Evolutionary conservation across 2,329 filamentous ascomycete species (phyloP), one percentile per base, ranked within the genome.

Genomic region (Colletotrichum orbiculare): DNA sequence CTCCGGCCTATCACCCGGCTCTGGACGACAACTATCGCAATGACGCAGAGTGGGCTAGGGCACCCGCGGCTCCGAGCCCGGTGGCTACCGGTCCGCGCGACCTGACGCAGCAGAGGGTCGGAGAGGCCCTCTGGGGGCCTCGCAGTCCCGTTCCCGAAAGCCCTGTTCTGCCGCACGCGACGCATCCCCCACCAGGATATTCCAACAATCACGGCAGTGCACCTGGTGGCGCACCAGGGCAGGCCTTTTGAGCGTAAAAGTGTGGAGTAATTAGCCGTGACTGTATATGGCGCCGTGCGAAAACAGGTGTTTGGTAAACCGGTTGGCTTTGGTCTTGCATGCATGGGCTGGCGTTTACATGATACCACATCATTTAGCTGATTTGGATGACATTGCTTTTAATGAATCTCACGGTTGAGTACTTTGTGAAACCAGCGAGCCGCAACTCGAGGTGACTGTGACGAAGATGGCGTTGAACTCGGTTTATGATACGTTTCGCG

Each of bases 41-140:
- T 17, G 64, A 35, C 37, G 54, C n/a, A 17, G 55, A 41, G 8
- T 49, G 13, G 33, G 38, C 15, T 12, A 35, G 0, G 17, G 43
- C n/a, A 33, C 41, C 53, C 34, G 8, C 33, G 42, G 53, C 42
- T 15, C 11, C 54, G 12, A 61, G 41, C 9, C 58, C 50, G n/a
- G 45, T 46, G 8, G 62, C 37, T 12, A 39, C 39, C 17, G 69
- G 68, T 15, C 67, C 68, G n/a, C 69, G 74, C 38, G 71, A 70
- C 49, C 70, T 73, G 25, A 74, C 74, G 49, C 75, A 77, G 67
- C 62, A 74, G 46, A 71, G 61, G 15, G 64, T 77, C 12, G 75
- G 74, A 7, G 73, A 74, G 48, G 75, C 75, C 33, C 60, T 77
- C 6, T 77, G 75, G 75, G 75, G 75, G 38, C n/a, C 69, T 13